Percentiles rank a stretch among this genome's conserved stretches.
Conservation (phyloP, 148 eudicot genomes). For the Dysphania ambrosioides region DNA sequence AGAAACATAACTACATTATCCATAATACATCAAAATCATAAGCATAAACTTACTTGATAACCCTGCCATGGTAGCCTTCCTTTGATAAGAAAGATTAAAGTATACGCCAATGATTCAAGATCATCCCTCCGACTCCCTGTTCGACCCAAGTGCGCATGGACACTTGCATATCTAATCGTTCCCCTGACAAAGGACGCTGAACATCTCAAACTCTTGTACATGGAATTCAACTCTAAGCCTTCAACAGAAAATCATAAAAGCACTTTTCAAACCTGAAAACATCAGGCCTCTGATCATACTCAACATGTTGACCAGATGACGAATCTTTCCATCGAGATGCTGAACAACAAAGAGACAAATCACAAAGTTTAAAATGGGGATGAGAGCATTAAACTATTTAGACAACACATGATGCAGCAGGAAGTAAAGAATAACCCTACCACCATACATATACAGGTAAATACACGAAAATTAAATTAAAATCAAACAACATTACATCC, state of each 20-base stretch:
- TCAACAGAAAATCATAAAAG: not conserved
- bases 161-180: conserved; percentile 95
- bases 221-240: conserved; percentile 6
- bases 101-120: conserved; percentile 80
- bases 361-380: conserved; percentile 17
- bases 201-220: not conserved
- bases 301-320: conserved; percentile 85
- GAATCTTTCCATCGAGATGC: conserved; percentile 90
- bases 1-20: conserved; percentile 9
- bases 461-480: too few species aligned
- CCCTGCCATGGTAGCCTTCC: conserved; percentile 91
- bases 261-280: conserved; percentile 69
- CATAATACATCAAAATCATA: conserved; percentile 9
- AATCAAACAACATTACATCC: not conserved
- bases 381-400: not conserved
- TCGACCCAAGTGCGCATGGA: conserved; percentile 94
- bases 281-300: conserved; percentile 95
- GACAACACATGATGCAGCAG: not conserved
- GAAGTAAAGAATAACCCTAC: not conserved
- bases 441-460: too few species aligned
- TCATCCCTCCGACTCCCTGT: conserved; percentile 91
- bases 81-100: conserved; percentile 65
- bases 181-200: conserved; percentile 51
- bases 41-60: conserved; percentile 58
- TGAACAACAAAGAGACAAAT: conserved; percentile 33